These are phyloP conservation scores for Ceratobasidium theobromae DNA, from an alignment of 1,284 basidiomycete genomes.

Conservation along the genomic window DNA sequence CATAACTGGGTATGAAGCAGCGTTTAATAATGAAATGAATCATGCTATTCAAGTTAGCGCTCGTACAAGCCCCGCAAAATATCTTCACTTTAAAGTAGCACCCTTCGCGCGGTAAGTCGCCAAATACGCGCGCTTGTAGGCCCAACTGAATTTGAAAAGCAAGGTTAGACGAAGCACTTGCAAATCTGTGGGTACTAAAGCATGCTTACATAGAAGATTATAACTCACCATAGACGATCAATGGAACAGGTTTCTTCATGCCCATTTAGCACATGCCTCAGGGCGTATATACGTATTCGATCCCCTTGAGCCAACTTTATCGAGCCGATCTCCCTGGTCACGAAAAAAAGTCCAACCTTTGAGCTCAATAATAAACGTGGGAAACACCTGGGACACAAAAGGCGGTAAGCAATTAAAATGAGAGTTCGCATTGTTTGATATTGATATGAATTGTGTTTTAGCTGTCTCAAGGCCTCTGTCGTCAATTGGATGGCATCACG, in stretches of 20 bases:
- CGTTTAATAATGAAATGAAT: background rate
- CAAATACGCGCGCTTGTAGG: background rate
- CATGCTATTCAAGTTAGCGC: background rate
- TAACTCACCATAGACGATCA: background rate
- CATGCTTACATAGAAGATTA: background rate
- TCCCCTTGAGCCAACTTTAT: slow-evolving; percentile 17
- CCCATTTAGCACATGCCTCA: slow-evolving; percentile 16
- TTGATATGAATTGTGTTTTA: background rate
- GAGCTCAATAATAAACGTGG: slow-evolving; percentile 1
- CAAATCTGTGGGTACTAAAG: background rate
- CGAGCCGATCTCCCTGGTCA: background rate
- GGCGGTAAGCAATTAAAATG: background rate
- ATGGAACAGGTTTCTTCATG: slow-evolving; percentile 8
- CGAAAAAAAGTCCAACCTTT: slow-evolving; percentile 17
- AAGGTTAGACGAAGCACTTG: slow-evolving; percentile 28
- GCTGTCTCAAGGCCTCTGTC: background rate
- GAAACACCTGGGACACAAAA: slow-evolving; percentile 18
- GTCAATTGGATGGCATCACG: slow-evolving; percentile 19
- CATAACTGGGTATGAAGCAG: slow-evolving; percentile 7
- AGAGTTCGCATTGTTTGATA: background rate
- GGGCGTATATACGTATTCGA: slow-evolving; percentile 20
- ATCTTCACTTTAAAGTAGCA: slow-evolving; percentile 26
- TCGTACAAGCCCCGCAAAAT: background rate
- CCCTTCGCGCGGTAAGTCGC: slow-evolving; percentile 6
- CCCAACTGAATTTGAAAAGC: background rate